phyloP scores from a whole-genome alignment of 768 basidiomycete species.

The Boletus eberwhitei region DNA sequence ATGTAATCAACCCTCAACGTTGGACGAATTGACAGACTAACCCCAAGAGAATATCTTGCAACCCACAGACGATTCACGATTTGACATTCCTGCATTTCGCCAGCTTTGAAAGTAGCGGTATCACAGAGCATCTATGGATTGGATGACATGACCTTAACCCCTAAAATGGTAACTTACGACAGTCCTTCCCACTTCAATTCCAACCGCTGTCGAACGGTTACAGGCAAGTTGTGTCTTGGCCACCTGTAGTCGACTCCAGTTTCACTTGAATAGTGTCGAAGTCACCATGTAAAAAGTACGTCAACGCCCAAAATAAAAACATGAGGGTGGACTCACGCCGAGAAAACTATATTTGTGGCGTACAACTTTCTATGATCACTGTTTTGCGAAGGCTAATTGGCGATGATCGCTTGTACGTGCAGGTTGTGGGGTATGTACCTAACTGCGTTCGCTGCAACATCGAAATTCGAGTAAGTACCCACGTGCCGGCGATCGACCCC shows the following conservation, averaged over 20 bases:
- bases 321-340: background rate
- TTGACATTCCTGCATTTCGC: background rate
- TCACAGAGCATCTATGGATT: background rate
- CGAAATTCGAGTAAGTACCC: background rate
- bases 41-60: background rate
- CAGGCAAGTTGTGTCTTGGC: background rate
- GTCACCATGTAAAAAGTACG: background rate
- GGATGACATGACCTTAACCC: background rate
- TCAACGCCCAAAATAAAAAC: background rate
- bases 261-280: background rate
- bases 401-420: no score
- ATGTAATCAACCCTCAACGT: background rate
- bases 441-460: background rate
- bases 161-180: background rate
- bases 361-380: background rate
- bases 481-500: background rate
- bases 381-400: background rate
- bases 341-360: background rate
- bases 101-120: background rate
- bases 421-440: background rate
- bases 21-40: background rate
- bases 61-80: background rate
- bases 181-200: background rate
- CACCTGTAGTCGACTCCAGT: background rate
- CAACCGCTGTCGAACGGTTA: background rate